Evolutionary conservation across 495 filamentous ascomycete genomes (phyloP).

Genomic region (Apiosordaria backusii): DNA sequence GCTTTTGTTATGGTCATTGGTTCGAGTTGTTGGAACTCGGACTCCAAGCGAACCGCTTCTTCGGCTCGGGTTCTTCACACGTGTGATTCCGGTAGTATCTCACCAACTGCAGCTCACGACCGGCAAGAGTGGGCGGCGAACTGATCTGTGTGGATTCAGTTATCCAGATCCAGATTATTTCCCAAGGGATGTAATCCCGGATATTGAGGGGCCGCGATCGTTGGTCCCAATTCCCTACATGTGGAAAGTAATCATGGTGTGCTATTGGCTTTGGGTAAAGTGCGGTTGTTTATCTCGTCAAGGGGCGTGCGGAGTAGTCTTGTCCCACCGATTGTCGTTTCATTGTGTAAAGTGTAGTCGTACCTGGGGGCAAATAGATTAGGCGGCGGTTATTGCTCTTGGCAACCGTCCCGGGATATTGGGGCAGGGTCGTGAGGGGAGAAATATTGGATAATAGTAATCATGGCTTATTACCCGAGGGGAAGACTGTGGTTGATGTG

Average conservation of each 20-base stretch:
- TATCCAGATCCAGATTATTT: neutral
- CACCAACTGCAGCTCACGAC: neutral
- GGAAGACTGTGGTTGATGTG: neutral
- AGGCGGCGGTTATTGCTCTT: conserved; percentile 22
- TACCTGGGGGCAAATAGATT: conserved; percentile 2
- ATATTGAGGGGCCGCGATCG: conserved; percentile 18
- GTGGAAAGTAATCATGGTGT: neutral
- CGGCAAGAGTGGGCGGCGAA: neutral
- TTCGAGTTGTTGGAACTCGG: neutral
- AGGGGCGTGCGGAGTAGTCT: neutral
- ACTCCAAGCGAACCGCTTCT: neutral
- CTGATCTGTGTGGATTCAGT: neutral
- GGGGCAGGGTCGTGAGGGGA: neutral
- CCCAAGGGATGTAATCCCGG: conserved; percentile 10
- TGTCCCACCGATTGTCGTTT: neutral
- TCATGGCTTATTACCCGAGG: neutral
- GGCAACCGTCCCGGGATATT: conserved; percentile 15
- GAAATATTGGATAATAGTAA: neutral
- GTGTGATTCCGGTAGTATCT: neutral
- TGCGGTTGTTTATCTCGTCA: neutral
- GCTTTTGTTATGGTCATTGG: neutral
- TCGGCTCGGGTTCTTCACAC: neutral
- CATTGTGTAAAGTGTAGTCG: neutral
- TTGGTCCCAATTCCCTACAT: neutral
- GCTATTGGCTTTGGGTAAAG: neutral